Percentiles rank a stretch among this genome's conserved stretches.
These are phyloP conservation scores for Pseudocercospora macadamiae DNA, from an alignment of 2,329 filamentous ascomycete genomes.

Conservation along the genomic window DNA sequence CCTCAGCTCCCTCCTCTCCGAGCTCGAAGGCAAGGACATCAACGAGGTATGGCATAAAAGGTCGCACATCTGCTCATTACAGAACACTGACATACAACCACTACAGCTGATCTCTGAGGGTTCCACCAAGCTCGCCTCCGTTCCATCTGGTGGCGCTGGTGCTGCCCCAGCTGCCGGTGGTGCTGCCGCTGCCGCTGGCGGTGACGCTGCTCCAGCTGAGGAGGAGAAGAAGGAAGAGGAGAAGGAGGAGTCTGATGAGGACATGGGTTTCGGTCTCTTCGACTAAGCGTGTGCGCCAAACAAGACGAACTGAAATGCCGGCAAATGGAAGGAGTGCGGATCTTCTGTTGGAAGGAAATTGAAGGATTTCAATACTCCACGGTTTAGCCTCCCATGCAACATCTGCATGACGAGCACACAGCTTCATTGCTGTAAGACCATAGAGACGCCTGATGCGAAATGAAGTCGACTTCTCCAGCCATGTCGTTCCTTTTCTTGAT, in stretches of 20 bases:
- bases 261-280: slow-evolving; percentile 77
- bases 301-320: slow-evolving; percentile 4
- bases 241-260: slow-evolving; percentile 73
- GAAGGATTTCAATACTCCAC: too few relatives aligned
- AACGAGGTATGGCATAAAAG: slow-evolving; percentile 72
- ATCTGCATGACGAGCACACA: background rate
- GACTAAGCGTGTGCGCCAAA: slow-evolving; percentile 52
- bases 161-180: slow-evolving; percentile 69
- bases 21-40: slow-evolving; percentile 91
- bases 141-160: slow-evolving; percentile 86
- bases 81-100: too few relatives aligned
- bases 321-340: background rate
- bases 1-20: slow-evolving; percentile 80
- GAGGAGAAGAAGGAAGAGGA: slow-evolving; percentile 68
- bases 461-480: slow-evolving; percentile 7
- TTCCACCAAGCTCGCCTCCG: slow-evolving; percentile 91
- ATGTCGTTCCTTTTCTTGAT: too few relatives aligned
- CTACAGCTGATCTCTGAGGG: slow-evolving; percentile 90
- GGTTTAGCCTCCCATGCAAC: too few relatives aligned
- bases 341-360: background rate
- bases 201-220: slow-evolving; percentile 60
- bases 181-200: slow-evolving; percentile 71
- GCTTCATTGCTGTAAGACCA: slow-evolving; percentile 2
- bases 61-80: too few relatives aligned
- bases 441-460: slow-evolving; percentile 6